These are phyloP conservation scores for Musa acuminata DNA, from an alignment of 176 grass and related monocot species.

Conservation along the genomic window DNA sequence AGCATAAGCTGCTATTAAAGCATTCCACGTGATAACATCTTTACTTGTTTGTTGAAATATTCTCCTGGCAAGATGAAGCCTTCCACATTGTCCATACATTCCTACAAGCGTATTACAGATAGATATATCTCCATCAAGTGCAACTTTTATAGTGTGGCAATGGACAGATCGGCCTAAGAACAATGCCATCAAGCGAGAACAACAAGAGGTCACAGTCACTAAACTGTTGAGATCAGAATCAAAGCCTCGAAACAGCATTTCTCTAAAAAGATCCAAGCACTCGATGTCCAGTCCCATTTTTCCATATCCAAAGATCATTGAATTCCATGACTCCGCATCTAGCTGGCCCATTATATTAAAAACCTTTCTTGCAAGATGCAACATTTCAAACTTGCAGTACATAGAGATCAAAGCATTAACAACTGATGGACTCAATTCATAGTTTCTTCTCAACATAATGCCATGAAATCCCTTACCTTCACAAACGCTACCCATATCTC, in stretches of 20 bases:
- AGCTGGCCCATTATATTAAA: constrained; percentile 29
- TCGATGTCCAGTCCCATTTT: constrained; percentile 42
- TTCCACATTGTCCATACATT: constrained; percentile 60
- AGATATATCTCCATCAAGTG: constrained; percentile 31
- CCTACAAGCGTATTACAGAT: constrained; percentile 52
- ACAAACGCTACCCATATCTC: constrained; percentile 18
- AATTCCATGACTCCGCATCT: constrained; percentile 52
- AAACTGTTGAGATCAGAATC: constrained; percentile 37
- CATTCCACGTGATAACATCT: constrained; percentile 61
- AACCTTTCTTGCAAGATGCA: constrained; percentile 32
- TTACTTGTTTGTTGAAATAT: constrained; percentile 32
- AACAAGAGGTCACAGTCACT: constrained; percentile 47
- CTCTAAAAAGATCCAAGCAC: constrained; percentile 56
- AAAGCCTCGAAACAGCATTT: constrained; percentile 43
- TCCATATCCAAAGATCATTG: constrained; percentile 40
- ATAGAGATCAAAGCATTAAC: constrained; percentile 53
- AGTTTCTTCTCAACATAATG: constrained; percentile 41
- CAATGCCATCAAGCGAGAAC: constrained; percentile 32
- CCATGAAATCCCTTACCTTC: constrained; percentile 53
- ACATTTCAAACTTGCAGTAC: constrained; percentile 49
- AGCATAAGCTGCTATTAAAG: constrained; percentile 46
- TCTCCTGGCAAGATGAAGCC: constrained; percentile 35
- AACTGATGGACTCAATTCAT: constrained; percentile 27
- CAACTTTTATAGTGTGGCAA: constrained; percentile 39
- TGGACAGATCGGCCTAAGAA: constrained; percentile 42